A percentile compares a stretch with the other conserved stretches of the same genome.
Evolutionary conservation across 352 stramenopile genomes (phyloP).

Genomic region (Pythium aristosporum): DNA sequence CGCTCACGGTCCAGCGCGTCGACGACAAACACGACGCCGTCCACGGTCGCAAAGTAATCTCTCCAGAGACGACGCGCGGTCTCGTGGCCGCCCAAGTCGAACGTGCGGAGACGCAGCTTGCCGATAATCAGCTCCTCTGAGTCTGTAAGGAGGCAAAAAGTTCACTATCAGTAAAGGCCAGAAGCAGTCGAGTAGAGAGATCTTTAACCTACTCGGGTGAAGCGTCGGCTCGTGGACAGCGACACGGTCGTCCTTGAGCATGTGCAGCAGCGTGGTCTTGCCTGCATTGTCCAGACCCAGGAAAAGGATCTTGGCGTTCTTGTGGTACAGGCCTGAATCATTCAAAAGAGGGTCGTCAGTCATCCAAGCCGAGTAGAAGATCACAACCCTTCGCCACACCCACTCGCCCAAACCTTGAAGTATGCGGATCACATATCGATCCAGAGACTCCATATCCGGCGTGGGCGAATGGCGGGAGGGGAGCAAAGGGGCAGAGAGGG

Average conservation of each 20-base stretch:
- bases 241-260: slow-evolving; percentile 99
- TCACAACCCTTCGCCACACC: neutral
- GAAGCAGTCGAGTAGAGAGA: neutral
- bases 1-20: slow-evolving; percentile 98
- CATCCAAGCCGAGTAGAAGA: neutral
- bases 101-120: slow-evolving; percentile 99
- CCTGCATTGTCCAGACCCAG: slow-evolving; percentile 99
- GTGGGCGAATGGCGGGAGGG: neutral
- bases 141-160: slow-evolving; percentile 39
- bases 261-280: slow-evolving; percentile 99
- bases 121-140: slow-evolving; percentile 93
- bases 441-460: neutral
- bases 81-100: slow-evolving; percentile 99
- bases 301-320: slow-evolving; percentile 99
- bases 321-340: slow-evolving; percentile 98
- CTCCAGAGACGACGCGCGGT: slow-evolving; percentile 97
- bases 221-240: slow-evolving; percentile 96
- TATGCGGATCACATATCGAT: neutral
- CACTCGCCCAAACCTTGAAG: neutral
- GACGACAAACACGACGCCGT: slow-evolving; percentile 99
- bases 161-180: neutral
- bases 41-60: slow-evolving; percentile 99
- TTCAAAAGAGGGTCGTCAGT: slow-evolving; percentile 1
- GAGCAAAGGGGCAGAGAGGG: neutral
- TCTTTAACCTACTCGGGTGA: slow-evolving; percentile 86